Conservation (phyloP, 202 grass and related monocot species). For the Hordeum pubiflorum region DNA sequence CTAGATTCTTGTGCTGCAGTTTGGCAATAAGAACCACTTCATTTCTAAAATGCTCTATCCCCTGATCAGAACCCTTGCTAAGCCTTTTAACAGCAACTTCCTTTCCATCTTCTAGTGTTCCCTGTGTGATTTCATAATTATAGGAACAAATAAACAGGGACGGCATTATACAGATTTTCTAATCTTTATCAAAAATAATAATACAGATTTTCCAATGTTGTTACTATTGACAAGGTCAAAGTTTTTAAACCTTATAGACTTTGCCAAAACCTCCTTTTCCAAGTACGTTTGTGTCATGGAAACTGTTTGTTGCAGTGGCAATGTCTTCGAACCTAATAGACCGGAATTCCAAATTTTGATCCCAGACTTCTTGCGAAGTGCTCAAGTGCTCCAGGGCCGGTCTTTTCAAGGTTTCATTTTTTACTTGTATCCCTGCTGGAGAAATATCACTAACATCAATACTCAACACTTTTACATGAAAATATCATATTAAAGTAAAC, state of each 20-base stretch:
- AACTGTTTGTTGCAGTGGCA: background rate
- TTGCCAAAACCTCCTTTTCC: slow-evolving; percentile 37
- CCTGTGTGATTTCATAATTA: background rate
- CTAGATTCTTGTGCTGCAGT: slow-evolving; percentile 8
- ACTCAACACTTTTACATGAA: background rate
- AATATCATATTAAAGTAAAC: background rate
- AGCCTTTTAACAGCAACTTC: slow-evolving; percentile 2
- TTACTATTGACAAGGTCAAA: background rate
- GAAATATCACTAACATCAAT: background rate
- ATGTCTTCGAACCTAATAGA: background rate
- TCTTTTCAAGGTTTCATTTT: background rate
- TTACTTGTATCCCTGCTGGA: background rate
- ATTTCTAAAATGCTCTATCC: slow-evolving; percentile 12
- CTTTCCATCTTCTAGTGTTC: background rate
- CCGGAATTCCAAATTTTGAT: background rate
- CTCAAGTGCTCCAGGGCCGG: background rate
- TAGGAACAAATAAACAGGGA: background rate
- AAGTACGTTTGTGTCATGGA: background rate
- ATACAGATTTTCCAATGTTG: background rate
- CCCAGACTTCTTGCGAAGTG: background rate
- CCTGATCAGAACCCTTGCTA: background rate
- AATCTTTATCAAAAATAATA: too few relatives aligned
- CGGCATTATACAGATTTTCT: background rate
- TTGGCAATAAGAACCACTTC: slow-evolving; percentile 19
- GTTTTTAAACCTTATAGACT: slow-evolving; percentile 28